Conservation (phyloP, 495 filamentous ascomycete species). For the Penicillium macrosclerotiorum region DNA sequence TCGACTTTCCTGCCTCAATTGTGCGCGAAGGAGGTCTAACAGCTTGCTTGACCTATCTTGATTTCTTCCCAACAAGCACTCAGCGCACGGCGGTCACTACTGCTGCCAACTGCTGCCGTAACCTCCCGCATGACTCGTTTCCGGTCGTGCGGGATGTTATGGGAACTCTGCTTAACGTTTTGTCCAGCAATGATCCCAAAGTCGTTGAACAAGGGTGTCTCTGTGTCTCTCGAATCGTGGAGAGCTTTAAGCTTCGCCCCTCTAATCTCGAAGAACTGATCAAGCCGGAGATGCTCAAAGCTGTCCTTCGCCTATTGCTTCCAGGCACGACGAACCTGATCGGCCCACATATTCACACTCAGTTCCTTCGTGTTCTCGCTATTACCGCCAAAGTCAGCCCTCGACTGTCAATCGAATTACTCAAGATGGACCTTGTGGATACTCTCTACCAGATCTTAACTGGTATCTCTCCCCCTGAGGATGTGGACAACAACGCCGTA, state of each 20-base stretch:
- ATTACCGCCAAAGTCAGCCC: constrained; percentile 88
- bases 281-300: constrained; percentile 78
- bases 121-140: constrained; percentile 92
- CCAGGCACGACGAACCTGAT: constrained; percentile 96
- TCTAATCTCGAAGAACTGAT: constrained; percentile 89
- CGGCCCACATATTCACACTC: constrained; percentile 91
- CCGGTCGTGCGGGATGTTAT: constrained; percentile 87
- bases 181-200: constrained; percentile 89
- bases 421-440: constrained; percentile 97
- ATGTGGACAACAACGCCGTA: constrained; percentile 72
- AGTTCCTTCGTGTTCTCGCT: constrained; percentile 87
- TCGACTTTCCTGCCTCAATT: constrained; percentile 93
- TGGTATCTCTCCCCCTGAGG: constrained; percentile 85
- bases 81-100: constrained; percentile 96
- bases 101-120: constrained; percentile 96
- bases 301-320: constrained; percentile 83
- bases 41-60: constrained; percentile 89
- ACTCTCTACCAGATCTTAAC: constrained; percentile 98
- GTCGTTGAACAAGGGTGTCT: constrained; percentile 96
- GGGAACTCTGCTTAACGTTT: constrained; percentile 86
- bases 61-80: constrained; percentile 97
- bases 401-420: constrained; percentile 78
- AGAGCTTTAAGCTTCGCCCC: constrained; percentile 88
- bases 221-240: constrained; percentile 94
- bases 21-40: constrained; percentile 94